Base-by-base conservation (phyloP, 139 green algal species). In the Ettlia oleoabundans region DNA sequence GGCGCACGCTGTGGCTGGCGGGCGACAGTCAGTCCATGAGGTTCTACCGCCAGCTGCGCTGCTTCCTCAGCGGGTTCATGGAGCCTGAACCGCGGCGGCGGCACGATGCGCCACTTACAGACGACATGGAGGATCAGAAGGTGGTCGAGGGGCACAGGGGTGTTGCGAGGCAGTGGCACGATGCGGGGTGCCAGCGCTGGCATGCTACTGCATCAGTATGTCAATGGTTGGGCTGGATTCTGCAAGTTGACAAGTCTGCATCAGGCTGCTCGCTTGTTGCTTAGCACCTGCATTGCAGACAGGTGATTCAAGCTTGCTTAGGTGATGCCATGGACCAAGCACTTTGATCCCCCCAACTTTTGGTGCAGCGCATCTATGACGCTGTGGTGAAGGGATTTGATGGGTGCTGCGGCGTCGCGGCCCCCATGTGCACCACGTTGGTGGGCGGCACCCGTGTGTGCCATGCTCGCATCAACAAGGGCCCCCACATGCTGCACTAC, bases 1-100 rank as follows among this genome's bases (percentile, higher is more conserved):
- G 67, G 21, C 67, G 67, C 67, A 75, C 67, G 38, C 38, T 75
- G 38, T 75, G 67, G 67, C 67, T 75, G 67, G 67, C 67, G 24
- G 67, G 67, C 3, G 67, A 75, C 67, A 75, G 67, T 40, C 67
- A 75, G 67, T 58, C 40, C 38, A 38, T 58, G 40, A 22, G 67
- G 1, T 55, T 75, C 37, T 75, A 75, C 67, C 38, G 38, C 38
- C 41, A 43, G 2, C 2, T 75, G 37, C 67, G 67, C 67, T 75
- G 67, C 67, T 75, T 75, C 67, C 67, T 75, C 21, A 21, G 38
- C 21, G 55, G 21, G 18, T 65, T 32, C 21, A n/a, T n/a, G 18
- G 67, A 58, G 47, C 13, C 47, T 10, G 47, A 58, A 15, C 47
- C 47, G 47, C 47, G 15, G 13, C 47, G 47, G 13, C 47, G 47